Conservation (phyloP, 805 yeast genomes). For the Yarrowia yakushimensis region DNA sequence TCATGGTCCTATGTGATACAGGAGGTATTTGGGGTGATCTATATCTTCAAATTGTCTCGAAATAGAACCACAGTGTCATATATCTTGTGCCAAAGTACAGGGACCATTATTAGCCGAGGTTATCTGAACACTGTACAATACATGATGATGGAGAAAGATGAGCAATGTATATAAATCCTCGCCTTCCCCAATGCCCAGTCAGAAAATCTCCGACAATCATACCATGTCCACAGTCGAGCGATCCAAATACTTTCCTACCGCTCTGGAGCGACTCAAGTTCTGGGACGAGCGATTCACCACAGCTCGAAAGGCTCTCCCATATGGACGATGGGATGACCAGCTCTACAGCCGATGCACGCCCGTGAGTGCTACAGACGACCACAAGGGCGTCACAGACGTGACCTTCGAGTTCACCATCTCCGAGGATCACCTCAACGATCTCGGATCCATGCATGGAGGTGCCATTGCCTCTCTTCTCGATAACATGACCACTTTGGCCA, state of each 20-base stretch:
- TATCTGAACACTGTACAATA: not conserved
- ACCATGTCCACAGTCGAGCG: slow-evolving; percentile 7
- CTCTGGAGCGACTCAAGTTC: slow-evolving; percentile 25
- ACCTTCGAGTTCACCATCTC: slow-evolving; percentile 19
- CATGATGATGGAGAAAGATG: not conserved
- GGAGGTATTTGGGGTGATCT: too few relatives aligned
- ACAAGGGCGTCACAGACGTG: slow-evolving; percentile 18
- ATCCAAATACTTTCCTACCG: slow-evolving; percentile 11
- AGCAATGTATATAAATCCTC: not conserved
- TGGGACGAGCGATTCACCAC: slow-evolving; percentile 12
- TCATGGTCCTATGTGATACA: too few relatives aligned
- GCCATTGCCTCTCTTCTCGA: slow-evolving; percentile 14
- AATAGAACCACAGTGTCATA: too few relatives aligned
- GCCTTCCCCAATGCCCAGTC: not conserved
- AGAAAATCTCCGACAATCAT: not conserved
- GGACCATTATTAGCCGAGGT: too few relatives aligned
- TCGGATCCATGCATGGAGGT: slow-evolving; percentile 25
- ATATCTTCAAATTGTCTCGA: too few relatives aligned
- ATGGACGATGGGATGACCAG: slow-evolving; percentile 20
- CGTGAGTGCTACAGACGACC: slow-evolving; percentile 7
- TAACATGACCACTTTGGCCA: slow-evolving; percentile 25
- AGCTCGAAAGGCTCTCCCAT: slow-evolving; percentile 7
- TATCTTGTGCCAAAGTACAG: too few relatives aligned
- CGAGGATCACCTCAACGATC: slow-evolving; percentile 20
- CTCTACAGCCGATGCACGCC: slow-evolving; percentile 17